Percentiles rank a stretch among this genome's conserved stretches.
These are phyloP conservation scores for Hyphopichia wangnamkhiaoensis DNA, from an alignment of 1,139 yeast genomes.

Conservation along the genomic window DNA sequence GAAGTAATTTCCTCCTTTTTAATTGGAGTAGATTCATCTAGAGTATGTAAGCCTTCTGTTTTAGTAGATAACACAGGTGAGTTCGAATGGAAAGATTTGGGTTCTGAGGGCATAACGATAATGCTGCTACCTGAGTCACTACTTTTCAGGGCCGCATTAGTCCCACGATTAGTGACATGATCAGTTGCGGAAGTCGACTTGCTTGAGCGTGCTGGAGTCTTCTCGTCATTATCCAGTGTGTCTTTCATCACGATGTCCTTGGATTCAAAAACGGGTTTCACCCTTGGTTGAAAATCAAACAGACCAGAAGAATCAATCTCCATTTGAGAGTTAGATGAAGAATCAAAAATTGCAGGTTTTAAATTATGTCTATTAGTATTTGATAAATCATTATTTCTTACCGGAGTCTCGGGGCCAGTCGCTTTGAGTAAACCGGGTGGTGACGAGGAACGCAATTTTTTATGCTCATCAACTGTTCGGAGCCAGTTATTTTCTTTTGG, in stretches of 20 bases:
- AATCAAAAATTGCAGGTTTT: too few species aligned
- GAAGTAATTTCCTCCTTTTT: too few species aligned
- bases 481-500: too few species aligned
- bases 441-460: neutral
- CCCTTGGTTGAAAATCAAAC: neutral
- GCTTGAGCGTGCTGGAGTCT: too few species aligned
- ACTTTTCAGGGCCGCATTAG: too few species aligned
- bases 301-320: constrained; percentile 1
- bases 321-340: too few species aligned
- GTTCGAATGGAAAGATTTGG: neutral
- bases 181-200: neutral
- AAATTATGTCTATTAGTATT: too few species aligned
- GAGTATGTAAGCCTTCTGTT: neutral
- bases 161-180: neutral
- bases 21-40: neutral
- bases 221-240: neutral
- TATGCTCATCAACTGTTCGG: neutral
- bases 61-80: neutral
- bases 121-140: too few species aligned
- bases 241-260: neutral
- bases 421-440: too few species aligned
- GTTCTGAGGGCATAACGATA: too few species aligned
- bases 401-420: too few species aligned
- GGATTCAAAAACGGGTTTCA: neutral
- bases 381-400: too few species aligned